Evolutionary conservation across 176 grass and related monocot species (phyloP).

Genomic region (Saccharum officinarum): DNA sequence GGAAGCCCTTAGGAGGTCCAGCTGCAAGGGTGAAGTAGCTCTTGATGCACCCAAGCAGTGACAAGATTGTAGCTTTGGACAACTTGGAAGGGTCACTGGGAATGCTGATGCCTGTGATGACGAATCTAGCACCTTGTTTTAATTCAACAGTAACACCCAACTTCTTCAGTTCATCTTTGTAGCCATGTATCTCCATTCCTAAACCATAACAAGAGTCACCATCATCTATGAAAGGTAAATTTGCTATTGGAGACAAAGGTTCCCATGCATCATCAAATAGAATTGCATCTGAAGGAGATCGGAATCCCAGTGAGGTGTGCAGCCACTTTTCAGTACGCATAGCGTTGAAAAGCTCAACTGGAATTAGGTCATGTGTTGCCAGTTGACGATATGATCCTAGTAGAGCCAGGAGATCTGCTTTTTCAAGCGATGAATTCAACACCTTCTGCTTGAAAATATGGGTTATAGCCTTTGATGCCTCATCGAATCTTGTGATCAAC

Average conservation of each 20-base stretch:
- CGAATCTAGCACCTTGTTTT: constrained; percentile 39
- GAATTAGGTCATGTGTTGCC: background rate
- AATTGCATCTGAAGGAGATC: constrained; percentile 41
- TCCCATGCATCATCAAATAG: constrained; percentile 46
- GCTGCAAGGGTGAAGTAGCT: background rate
- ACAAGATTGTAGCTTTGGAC: constrained; percentile 28
- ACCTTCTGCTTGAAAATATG: constrained; percentile 31
- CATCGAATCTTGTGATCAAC: constrained; percentile 34
- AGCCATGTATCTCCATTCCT: constrained; percentile 45
- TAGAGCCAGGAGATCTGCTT: constrained; percentile 42
- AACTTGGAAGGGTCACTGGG: constrained; percentile 40
- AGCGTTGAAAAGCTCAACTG: constrained; percentile 28
- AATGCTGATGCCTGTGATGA: constrained; percentile 50
- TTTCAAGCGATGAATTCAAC: constrained; percentile 19
- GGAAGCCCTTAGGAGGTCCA: constrained; percentile 35
- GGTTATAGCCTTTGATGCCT: constrained; percentile 45
- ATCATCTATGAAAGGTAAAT: constrained; percentile 61
- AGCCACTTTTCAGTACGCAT: constrained; percentile 57
- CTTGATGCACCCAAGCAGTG: constrained; percentile 46
- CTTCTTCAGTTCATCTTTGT: constrained; percentile 56
- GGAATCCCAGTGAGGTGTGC: constrained; percentile 48
- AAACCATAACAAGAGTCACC: constrained; percentile 28
- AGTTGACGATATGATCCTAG: constrained; percentile 48
- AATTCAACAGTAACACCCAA: constrained; percentile 52
- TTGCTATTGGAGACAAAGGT: constrained; percentile 43